Base-by-base conservation (phyloP, 2,329 filamentous ascomycete genomes). In the Leptodontidium sp. region DNA sequence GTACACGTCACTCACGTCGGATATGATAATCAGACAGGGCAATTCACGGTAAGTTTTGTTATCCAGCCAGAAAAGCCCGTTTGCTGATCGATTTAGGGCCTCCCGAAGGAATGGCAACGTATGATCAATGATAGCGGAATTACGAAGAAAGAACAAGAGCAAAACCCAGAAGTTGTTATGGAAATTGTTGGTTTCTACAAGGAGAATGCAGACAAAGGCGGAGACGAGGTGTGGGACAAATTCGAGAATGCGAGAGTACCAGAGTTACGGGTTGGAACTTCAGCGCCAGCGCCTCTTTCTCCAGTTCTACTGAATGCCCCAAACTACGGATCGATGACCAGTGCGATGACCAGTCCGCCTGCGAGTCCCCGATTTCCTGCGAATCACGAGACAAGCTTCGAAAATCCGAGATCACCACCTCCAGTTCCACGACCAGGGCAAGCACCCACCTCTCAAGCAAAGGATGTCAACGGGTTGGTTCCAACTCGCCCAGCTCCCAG, bases 1-100 rank as follows among this genome's bases (percentile, higher is more conserved):
- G 94, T 98, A 69, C 96, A 98, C 82, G 93, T 99, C 76, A 98
- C 95, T 67, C 96, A 99, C 81, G 96, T 99, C 73, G 95, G 95
- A 75, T 98, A 97, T 80, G 95, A 99, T 81, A 97, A 96, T 82
- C 88, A 93, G 77, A 98, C 96, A 3, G 96, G 96, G 74, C 93
- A 97, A 82, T 99, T 97, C 80, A 98, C 95, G 68, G 94, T 97
- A 68, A 72, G 78, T 78, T 21, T 52, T n/a, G 45, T 55, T 45
- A 32, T 14, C 7, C 26, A 11, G 47, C 9, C 4, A 50, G 29
- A 38, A 62, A 12, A 11, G 26, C 78, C 71, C 79, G 32, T 80
- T 74, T 79, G 53, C 68, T 75, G 50, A 74, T 65, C 49, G 11
- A 40, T 73, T 14, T 75, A 96, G 94, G 96, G 96, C 72, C 86